Conservation (phyloP, 2,329 filamentous ascomycete species). For the Venturia effusa region DNA sequence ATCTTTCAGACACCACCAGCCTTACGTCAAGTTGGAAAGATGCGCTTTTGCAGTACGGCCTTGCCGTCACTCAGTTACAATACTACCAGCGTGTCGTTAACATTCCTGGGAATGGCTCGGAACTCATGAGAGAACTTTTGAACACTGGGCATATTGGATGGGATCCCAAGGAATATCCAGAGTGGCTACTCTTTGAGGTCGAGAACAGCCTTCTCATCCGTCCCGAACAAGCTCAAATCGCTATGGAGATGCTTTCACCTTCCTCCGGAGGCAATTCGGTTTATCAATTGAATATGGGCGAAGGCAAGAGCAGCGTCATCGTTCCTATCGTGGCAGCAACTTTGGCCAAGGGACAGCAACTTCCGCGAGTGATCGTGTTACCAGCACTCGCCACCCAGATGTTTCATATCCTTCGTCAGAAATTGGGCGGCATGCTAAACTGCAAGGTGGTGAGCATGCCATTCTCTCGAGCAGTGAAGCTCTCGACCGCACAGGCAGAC, state of each 20-base stretch:
- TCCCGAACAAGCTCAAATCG: constrained; percentile 47
- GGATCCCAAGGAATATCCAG: constrained; percentile 38
- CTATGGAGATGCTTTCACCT: constrained; percentile 44
- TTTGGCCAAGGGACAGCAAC: constrained; percentile 23
- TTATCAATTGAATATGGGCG: constrained; percentile 53
- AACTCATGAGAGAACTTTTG: constrained; percentile 27
- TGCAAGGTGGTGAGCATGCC: constrained; percentile 42
- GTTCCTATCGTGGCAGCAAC: constrained; percentile 46
- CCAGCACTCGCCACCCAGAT: constrained; percentile 45
- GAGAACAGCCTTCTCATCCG: constrained; percentile 52
- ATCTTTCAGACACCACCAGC: constrained; percentile 22
- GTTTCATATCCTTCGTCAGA: constrained; percentile 39
- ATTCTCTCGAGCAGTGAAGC: constrained; percentile 36
- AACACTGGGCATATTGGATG: constrained; percentile 42
- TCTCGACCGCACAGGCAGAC: constrained; percentile 19
- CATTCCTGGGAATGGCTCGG: constrained; percentile 17
- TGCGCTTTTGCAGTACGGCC: neutral
- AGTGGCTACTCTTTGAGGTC: constrained; percentile 55
- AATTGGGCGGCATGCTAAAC: constrained; percentile 41
- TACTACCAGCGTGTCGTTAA: neutral
- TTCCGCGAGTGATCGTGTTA: constrained; percentile 43
- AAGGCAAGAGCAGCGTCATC: constrained; percentile 52
- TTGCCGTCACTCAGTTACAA: neutral
- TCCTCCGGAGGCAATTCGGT: constrained; percentile 41
- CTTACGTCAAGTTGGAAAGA: neutral